phyloP scores from a whole-genome alignment of 1,284 basidiomycete genomes.

The Anthracocystis panici-leucophaei region DNA sequence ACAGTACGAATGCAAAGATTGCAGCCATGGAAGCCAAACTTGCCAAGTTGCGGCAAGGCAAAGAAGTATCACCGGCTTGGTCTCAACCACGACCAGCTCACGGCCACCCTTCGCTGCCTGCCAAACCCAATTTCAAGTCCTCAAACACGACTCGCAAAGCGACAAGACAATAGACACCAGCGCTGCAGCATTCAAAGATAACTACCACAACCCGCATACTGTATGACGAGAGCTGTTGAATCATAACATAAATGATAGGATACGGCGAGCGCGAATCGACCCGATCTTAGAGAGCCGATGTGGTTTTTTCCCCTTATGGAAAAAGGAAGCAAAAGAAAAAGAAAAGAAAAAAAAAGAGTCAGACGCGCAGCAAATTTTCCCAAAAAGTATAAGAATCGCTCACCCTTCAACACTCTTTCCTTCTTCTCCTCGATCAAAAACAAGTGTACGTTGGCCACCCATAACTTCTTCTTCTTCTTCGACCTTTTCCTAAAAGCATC shows the following conservation, averaged over 20 bases:
- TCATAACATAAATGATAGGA: too few species aligned
- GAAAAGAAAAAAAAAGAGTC: not conserved
- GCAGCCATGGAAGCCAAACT: constrained; percentile 95
- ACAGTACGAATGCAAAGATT: constrained; percentile 82
- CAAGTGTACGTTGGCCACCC: constrained; percentile 59
- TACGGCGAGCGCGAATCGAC: too few species aligned
- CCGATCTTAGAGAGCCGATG: not conserved
- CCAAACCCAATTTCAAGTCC: constrained; percentile 23
- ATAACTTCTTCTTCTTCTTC: not conserved
- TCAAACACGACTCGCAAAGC: too few species aligned
- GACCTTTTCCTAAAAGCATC: not conserved
- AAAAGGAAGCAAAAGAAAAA: not conserved
- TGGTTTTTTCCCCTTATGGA: constrained; percentile 4
- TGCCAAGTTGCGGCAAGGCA: constrained; percentile 35
- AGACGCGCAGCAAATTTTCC: not conserved
- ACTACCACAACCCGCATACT: too few species aligned
- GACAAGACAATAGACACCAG: too few species aligned
- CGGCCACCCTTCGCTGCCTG: constrained; percentile 18
- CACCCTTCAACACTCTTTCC: not conserved
- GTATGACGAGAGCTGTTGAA: too few species aligned
- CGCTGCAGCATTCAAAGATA: too few species aligned
- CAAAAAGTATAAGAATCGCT: constrained; percentile 21
- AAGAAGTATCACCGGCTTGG: constrained; percentile 7
- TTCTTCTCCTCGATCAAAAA: constrained; percentile 62
- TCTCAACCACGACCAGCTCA: not conserved